These are phyloP conservation scores for Coemansia asiatica DNA, from an alignment of 192 early-diverging fungal genomes.

Conservation along the genomic window DNA sequence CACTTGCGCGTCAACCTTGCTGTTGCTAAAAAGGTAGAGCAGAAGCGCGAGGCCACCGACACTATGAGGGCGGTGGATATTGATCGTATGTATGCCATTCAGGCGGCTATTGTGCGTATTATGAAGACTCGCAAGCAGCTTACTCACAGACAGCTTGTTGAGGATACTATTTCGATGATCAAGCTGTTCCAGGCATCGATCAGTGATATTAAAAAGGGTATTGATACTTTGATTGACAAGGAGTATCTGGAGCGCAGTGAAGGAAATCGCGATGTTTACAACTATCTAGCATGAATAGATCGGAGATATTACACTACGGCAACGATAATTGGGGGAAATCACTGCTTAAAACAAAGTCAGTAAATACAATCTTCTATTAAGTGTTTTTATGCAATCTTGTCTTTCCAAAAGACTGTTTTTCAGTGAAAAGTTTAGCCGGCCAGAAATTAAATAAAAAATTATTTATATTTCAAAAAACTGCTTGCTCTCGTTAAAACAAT, in stretches of 20 bases:
- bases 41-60: conserved; percentile 87
- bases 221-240: conserved; percentile 89
- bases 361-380: too few relatives aligned
- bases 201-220: conserved; percentile 93
- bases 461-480: too few relatives aligned
- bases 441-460: too few relatives aligned
- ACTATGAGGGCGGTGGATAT: conserved; percentile 91
- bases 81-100: conserved; percentile 90
- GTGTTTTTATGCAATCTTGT: too few relatives aligned
- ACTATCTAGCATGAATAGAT: conserved; percentile 69
- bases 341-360: too few relatives aligned
- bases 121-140: conserved; percentile 97
- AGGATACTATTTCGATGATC: conserved; percentile 87
- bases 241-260: conserved; percentile 91
- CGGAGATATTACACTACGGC: too few relatives aligned
- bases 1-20: conserved; percentile 89
- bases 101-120: conserved; percentile 98
- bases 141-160: conserved; percentile 79
- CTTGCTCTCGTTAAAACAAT: too few relatives aligned
- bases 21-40: conserved; percentile 78
- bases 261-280: conserved; percentile 78
- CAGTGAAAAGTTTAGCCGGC: too few relatives aligned
- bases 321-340: too few relatives aligned
- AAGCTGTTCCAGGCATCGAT: conserved; percentile 88
- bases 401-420: too few relatives aligned